phyloP scores from a whole-genome alignment of 148 eudicot species.

The Amaranthus hypochondriacus region DNA sequence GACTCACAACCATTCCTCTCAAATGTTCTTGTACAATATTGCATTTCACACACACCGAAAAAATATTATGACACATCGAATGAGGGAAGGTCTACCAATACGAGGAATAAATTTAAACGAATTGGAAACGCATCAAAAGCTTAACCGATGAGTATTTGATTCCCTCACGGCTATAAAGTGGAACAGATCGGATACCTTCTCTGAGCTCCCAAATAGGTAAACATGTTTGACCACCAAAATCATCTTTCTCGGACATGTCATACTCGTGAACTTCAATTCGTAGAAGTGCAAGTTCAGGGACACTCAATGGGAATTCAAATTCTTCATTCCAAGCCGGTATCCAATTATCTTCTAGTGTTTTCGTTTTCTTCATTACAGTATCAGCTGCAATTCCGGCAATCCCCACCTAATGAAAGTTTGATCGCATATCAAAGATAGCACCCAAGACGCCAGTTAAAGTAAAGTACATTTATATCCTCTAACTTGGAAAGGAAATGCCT shows the following conservation, averaged over 20 bases:
- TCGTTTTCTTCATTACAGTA: slow-evolving; percentile 31
- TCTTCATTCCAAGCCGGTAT: slow-evolving; percentile 36
- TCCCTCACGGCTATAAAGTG: slow-evolving; percentile 28
- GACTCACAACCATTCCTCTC: background rate
- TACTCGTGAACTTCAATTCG: slow-evolving; percentile 35
- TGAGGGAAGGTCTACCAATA: background rate
- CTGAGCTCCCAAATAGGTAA: slow-evolving; percentile 35
- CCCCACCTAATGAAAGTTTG: slow-evolving; percentile 17
- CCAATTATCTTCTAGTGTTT: slow-evolving; percentile 34
- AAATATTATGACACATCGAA: slow-evolving; percentile 7
- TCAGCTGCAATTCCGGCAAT: slow-evolving; percentile 31
- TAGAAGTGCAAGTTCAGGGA: slow-evolving; percentile 36
- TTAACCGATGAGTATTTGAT: slow-evolving; percentile 26
- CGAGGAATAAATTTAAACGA: slow-evolving; percentile 10
- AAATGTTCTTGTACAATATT: background rate
- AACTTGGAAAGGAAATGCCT: no score
- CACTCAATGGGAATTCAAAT: slow-evolving; percentile 28
- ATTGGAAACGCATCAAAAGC: slow-evolving; percentile 28
- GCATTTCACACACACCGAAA: slow-evolving; percentile 5
- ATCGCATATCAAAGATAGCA: background rate
- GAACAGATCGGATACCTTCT: slow-evolving; percentile 33
- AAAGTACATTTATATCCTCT: no score
- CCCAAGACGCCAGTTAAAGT: no score
- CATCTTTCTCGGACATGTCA: slow-evolving; percentile 37
- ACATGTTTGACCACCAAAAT: slow-evolving; percentile 36